These are phyloP conservation scores for Hygrocybe punicea DNA, from an alignment of 768 basidiomycete species.

Conservation along the genomic window DNA sequence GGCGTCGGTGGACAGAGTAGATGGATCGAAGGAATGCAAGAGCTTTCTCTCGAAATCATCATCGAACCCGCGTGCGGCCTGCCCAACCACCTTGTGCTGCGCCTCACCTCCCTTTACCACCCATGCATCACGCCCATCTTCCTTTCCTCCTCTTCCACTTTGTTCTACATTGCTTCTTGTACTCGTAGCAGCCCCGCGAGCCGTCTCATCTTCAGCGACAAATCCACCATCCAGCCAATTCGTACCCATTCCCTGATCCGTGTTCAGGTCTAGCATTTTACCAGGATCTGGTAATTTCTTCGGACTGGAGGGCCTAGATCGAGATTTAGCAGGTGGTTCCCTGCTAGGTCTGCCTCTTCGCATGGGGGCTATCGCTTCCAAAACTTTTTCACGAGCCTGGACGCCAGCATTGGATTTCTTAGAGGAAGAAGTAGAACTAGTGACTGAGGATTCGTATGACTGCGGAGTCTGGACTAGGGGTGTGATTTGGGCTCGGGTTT, in stretches of 20 bases:
- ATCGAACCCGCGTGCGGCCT: neutral
- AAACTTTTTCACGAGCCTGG: conserved; percentile 71
- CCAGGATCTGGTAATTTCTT: conserved; percentile 26
- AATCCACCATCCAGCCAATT: conserved; percentile 41
- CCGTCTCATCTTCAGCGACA: conserved; percentile 42
- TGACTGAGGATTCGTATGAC: neutral
- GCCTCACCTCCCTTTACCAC: conserved; percentile 12
- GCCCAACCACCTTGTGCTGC: too few relatives aligned
- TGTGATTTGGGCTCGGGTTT: conserved; percentile 28
- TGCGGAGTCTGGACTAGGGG: conserved; percentile 12
- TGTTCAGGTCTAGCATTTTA: conserved; percentile 14
- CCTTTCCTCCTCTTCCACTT: conserved; percentile 14
- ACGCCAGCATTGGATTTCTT: conserved; percentile 47
- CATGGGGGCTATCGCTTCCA: conserved; percentile 79
- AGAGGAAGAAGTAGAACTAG: neutral
- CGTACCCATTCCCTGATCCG: neutral
- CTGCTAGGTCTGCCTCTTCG: conserved; percentile 60
- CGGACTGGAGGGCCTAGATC: conserved; percentile 35
- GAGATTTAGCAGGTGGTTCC: conserved; percentile 10
- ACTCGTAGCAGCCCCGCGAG: conserved; percentile 44
- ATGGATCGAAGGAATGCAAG: conserved; percentile 47
- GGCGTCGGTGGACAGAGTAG: conserved; percentile 18
- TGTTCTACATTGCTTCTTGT: conserved; percentile 21
- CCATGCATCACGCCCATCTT: conserved; percentile 40
- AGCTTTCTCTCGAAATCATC: conserved; percentile 57